Conservation (phyloP, 2,329 filamentous ascomycete genomes). For the Fusarium equiseti region DNA sequence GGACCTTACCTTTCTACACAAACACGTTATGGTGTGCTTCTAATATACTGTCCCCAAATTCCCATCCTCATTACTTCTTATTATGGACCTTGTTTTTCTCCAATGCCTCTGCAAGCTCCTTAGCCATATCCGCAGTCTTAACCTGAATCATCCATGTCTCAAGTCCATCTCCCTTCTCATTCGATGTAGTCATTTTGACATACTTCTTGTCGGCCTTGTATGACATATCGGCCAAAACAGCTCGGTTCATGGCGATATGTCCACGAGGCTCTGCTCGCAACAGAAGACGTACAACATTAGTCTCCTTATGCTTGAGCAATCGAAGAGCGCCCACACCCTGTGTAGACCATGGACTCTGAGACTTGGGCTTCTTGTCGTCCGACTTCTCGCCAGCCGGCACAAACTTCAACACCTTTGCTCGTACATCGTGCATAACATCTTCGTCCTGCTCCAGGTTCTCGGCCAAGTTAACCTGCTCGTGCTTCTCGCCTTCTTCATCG, state of each 20-base stretch:
- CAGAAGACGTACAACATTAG: conserved; percentile 74
- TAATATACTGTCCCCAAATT: conserved; percentile 40
- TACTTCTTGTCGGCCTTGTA: conserved; percentile 74
- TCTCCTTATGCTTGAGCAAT: conserved; percentile 79
- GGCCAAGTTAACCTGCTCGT: conserved; percentile 78
- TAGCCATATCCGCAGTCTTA: conserved; percentile 71
- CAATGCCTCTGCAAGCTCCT: conserved; percentile 63
- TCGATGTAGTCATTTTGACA: conserved; percentile 68
- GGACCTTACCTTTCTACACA: conserved; percentile 48
- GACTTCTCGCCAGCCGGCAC: conserved; percentile 61
- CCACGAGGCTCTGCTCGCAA: conserved; percentile 82
- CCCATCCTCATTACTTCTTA: conserved; percentile 58
- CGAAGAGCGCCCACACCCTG: conserved; percentile 79
- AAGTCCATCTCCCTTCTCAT: conserved; percentile 68
- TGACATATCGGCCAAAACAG: conserved; percentile 68
- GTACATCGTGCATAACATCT: conserved; percentile 75
- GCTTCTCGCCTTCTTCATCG: conserved; percentile 67
- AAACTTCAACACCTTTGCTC: conserved; percentile 76
- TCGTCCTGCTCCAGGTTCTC: conserved; percentile 79
- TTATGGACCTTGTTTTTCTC: conserved; percentile 69
- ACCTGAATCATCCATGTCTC: conserved; percentile 80
- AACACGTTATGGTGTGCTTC: conserved; percentile 37
- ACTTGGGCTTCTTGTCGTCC: conserved; percentile 59
- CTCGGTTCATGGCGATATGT: conserved; percentile 78
- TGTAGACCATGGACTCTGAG: conserved; percentile 72